These are phyloP conservation scores for Scedosporium dehoogii DNA, from an alignment of 2,329 filamentous ascomycete species.

Conservation along the genomic window DNA sequence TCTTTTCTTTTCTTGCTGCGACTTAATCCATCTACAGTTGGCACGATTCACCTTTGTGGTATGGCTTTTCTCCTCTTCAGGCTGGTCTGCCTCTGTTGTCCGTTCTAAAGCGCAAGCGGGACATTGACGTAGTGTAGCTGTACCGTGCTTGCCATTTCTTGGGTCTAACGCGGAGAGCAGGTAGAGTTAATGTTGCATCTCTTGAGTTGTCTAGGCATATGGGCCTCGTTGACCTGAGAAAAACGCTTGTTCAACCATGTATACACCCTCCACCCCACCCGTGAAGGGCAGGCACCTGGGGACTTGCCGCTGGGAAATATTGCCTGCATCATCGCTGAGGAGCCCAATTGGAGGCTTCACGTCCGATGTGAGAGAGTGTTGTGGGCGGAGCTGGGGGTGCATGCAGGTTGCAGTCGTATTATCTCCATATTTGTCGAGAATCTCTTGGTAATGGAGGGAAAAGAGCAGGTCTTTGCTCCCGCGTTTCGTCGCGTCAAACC, in stretches of 20 bases:
- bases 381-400: neutral
- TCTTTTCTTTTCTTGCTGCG: neutral
- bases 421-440: neutral
- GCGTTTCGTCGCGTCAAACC: neutral
- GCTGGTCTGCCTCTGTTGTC: neutral
- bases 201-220: neutral
- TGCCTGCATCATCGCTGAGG: neutral
- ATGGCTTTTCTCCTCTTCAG: neutral
- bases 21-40: neutral
- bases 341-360: neutral
- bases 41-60: neutral
- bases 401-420: neutral
- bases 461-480: neutral
- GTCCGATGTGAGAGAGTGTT: neutral
- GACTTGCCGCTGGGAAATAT: neutral
- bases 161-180: neutral
- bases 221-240: neutral
- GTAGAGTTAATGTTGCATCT: neutral
- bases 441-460: too few relatives aligned
- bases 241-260: neutral
- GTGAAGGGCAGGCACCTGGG: neutral
- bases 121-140: neutral
- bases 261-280: neutral
- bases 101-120: neutral
- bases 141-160: neutral